Evolutionary conservation across 805 yeast species (phyloP), one percentile per base, ranked within the genome.

Genomic region (Saccharomycodes ludwigii): DNA sequence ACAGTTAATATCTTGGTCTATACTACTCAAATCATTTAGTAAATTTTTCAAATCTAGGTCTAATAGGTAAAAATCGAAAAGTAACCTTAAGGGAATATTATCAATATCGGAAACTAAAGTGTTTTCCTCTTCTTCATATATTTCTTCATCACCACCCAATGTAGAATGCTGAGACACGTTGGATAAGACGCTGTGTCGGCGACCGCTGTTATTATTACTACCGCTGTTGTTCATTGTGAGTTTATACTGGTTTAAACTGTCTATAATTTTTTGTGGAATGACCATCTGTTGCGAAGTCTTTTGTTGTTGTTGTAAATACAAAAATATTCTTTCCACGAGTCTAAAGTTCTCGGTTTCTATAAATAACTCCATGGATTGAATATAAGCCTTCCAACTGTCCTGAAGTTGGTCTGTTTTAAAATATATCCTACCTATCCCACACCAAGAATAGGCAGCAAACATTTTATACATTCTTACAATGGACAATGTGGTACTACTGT

Each of bases 361-460:
- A 29, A 42, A 42, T 9, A 45, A 25, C 16, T 37, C 37, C 4
- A 41, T 34, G 4, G 46, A 35, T 20, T 44, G 40, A 18, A 32
- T 31, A n/a, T 43, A 21, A 5, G 53, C 46, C 16, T 42, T 44
- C 8, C 40, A 28, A 1, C 52, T 47, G 21, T 36, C 39, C 12
- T 37, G 36, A 6, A 42, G 24, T 23, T 45, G 40, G 18, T 33
- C 34, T 7, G 45, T 37, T 4, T 42, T 40, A 7, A 41, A 36
- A 22, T 47, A 44, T 5, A 44, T 48, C 27, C 48, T 50, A 3
- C 52, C 44, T 9, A 46, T 38, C 11, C 55, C 55, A 32, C 43
- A 46, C 52, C 50, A 50, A 3, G 50, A 48, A 14, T 44, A 36
- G 1, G 49, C 50, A 7, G 43, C 46, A 11, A 50, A 41, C 13